A percentile compares a stretch with the other conserved stretches of the same genome.
Evolutionary conservation across 2,329 filamentous ascomycete species (phyloP).

Genomic region (Beauveria sp.): DNA sequence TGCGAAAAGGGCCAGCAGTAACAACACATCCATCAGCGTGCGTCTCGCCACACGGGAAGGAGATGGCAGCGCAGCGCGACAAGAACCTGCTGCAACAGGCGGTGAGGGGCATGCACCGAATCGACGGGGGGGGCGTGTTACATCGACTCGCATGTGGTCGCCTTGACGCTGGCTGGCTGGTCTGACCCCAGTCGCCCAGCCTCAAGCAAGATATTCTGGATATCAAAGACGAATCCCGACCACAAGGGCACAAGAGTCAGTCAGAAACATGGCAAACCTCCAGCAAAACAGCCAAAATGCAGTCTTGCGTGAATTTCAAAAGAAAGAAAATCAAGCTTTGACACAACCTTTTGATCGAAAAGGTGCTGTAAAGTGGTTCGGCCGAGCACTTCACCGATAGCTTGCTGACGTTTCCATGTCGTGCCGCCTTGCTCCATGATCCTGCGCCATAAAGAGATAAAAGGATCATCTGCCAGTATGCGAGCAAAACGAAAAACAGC

Average conservation of each 20-base stretch:
- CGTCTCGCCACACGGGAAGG: neutral
- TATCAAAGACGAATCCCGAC: neutral
- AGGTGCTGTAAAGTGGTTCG: neutral
- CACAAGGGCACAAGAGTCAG: neutral
- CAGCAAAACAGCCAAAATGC: neutral
- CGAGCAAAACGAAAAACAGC: neutral
- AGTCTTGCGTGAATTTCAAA: neutral
- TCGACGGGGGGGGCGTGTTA: neutral
- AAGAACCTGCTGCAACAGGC: conserved; percentile 1
- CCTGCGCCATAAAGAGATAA: neutral
- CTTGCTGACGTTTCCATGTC: neutral
- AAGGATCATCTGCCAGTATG: neutral
- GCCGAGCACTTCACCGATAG: neutral
- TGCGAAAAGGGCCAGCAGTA: neutral
- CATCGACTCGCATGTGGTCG: neutral
- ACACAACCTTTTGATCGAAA: neutral
- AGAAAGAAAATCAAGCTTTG: neutral
- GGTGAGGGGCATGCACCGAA: conserved; percentile 6
- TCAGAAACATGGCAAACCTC: neutral
- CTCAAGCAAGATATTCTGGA: neutral
- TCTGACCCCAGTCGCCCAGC: neutral
- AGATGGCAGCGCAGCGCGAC: neutral
- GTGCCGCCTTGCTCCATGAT: neutral
- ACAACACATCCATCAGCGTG: neutral
- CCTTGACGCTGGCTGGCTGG: neutral